Base-by-base conservation (phyloP, 495 filamentous ascomycete genomes). In the Recurvomyces mirabilis region DNA sequence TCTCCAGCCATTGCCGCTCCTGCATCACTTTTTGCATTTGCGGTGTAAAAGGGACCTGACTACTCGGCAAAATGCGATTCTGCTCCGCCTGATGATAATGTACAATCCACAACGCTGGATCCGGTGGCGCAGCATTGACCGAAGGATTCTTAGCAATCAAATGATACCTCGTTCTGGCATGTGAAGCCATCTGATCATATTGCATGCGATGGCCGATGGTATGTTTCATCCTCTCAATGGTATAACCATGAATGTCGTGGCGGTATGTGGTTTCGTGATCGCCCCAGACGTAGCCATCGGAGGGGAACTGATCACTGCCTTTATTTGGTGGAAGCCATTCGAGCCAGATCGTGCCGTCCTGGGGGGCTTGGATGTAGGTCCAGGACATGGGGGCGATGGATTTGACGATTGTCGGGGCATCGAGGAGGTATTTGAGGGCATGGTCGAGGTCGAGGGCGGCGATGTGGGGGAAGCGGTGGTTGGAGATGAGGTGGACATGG, bases 201-300 rank as follows among this genome's bases (percentile, higher is more conserved):
- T 75, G 69, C 29, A 67, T 69, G 35, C 78, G 74, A 58, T 77
- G 94, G 19, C 89, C 89, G 28, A 76, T 74, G 53, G 80, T 74
- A 57, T 93, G 83, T 23, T 81, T 68, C 56, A 79, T 83, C 60
- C 93, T 81, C 60, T 98, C 87, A n/a, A 95, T 65, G 15, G 41
- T 49, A 23, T 54, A 54, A 1, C 87, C 87, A 51, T 78, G 77
- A 51, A 78, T 64, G 47, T 87, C 78, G 37, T 82, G 75, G 31
- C 70, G 72, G 43, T 75, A 82, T 13, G 71, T 77, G 39, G 77
- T 68, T 62, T 96, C 89, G 12, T 73, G 68, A 53, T 84, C 81
- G 4, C 78, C 74, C 89, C 89, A 98, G 37, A 94, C 66, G 57
- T 85, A 89, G 12, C 91, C 91, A 72, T 98, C 89, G 46, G 79